Evolutionary conservation across 1,284 basidiomycete genomes (phyloP), one percentile per base, ranked within the genome.

Genomic region (Neolentinus lepideus): DNA sequence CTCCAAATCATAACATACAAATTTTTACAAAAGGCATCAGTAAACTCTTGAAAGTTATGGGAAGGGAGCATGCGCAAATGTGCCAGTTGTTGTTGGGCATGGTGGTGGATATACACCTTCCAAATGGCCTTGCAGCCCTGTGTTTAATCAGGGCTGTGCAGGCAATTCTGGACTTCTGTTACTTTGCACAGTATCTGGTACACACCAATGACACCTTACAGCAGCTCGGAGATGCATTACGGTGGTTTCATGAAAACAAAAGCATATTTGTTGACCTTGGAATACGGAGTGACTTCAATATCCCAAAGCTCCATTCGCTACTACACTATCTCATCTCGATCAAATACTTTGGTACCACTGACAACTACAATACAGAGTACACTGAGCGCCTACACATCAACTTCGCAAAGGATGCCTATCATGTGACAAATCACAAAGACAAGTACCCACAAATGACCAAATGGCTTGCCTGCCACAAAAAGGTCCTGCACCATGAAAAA

Each of bases 21-120:
- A 54, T 66, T 0, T 78, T 78, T 54, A 56, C 60, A 10, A 74
- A 74, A 12, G 76, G 76, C 0, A 74, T 78, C 22, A 63, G 65
- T 0, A 51, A 56, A 12, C 61, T 75, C 0, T 64, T 63, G 9
- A 63, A 65, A 4, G 63, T 69, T 9, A 66, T 64, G 21, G 69
- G 71, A 12, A 59, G 53, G 31, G 68, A 70, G 55, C 69, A 68
- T 57, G 63, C 64, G 35, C 64, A 71, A 29, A 73, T 75, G 14
- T 67, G 64, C 35, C 58, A 57, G n/a, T 60, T 71, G 21, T 59
- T 75, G 4, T 60, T 74, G 8, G 65, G 66, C 1, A 45, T 69
- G 9, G 57, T 66, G 9, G 38, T 55, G 10, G 60, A 51, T 56
- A 26, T 64, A 58, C 52, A 58, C 55, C 53, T 63, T 55, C 43